Conservation (phyloP, 2,329 filamentous ascomycete genomes). For the Botrytis paeoniae region DNA sequence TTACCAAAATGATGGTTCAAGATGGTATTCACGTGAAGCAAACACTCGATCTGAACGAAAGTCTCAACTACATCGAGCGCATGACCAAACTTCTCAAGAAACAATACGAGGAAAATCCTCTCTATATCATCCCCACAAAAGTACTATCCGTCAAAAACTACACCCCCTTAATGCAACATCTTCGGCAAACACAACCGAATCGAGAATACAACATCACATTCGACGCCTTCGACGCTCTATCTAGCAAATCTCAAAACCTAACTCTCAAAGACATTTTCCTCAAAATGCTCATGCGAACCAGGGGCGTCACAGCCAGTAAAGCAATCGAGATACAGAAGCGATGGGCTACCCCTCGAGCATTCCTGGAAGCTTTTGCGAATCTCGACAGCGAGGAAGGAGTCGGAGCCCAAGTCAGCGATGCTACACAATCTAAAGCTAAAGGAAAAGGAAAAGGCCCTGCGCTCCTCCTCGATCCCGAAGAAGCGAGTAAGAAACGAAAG, state of each 20-base stretch:
- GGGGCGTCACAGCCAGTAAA: slow-evolving; percentile 72
- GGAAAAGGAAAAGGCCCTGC: not conserved
- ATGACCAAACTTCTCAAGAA: slow-evolving; percentile 68
- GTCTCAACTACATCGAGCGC: slow-evolving; percentile 68
- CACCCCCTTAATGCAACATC: slow-evolving; percentile 57
- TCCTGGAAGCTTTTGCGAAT: slow-evolving; percentile 63
- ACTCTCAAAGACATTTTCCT: slow-evolving; percentile 72
- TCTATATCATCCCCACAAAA: slow-evolving; percentile 64
- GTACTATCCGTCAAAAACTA: slow-evolving; percentile 65
- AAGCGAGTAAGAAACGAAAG: slow-evolving; percentile 47
- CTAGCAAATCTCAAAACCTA: slow-evolving; percentile 71
- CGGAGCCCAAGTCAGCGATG: not conserved
- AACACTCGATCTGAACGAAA: slow-evolving; percentile 73
- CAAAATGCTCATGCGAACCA: slow-evolving; percentile 83
- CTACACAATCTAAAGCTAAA: not conserved
- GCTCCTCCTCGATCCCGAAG: not conserved
- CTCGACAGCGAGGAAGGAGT: slow-evolving; percentile 2
- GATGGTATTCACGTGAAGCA: slow-evolving; percentile 77
- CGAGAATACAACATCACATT: slow-evolving; percentile 57
- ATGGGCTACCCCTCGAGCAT: slow-evolving; percentile 72
- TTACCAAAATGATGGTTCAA: slow-evolving; percentile 74
- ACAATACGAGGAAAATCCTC: slow-evolving; percentile 57
- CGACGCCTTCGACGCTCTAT: slow-evolving; percentile 66
- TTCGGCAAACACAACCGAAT: slow-evolving; percentile 50
- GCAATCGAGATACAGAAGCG: slow-evolving; percentile 74